Conservation (phyloP, 1,139 yeast genomes). For the Saccharomycopsis hybrid region DNA sequence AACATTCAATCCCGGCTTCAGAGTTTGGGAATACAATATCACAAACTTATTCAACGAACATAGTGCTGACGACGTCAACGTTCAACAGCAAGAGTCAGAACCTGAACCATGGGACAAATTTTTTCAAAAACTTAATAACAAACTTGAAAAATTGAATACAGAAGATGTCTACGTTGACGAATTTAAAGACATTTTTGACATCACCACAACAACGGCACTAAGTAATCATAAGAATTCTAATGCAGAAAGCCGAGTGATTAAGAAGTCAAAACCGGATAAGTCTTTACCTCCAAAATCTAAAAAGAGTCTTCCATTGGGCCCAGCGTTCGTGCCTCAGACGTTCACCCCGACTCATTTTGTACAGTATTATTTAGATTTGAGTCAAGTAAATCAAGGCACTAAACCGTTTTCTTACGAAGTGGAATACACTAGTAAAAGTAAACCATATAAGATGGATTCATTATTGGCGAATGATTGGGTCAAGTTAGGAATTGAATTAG, state of each 20-base stretch:
- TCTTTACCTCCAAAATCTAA: constrained; percentile 63
- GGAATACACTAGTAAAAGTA: constrained; percentile 64
- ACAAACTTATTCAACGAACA: constrained; percentile 47
- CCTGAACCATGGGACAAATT: constrained; percentile 48
- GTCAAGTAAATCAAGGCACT: constrained; percentile 39
- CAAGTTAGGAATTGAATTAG: constrained; percentile 49
- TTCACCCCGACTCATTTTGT: constrained; percentile 68
- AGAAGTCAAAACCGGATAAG: constrained; percentile 41
- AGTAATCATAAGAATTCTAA: too few relatives aligned
- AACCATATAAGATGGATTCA: constrained; percentile 44
- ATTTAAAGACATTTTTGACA: constrained; percentile 26
- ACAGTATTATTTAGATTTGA: constrained; percentile 65
- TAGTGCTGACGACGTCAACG: too few relatives aligned
- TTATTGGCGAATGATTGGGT: constrained; percentile 59
- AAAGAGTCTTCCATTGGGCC: constrained; percentile 49
- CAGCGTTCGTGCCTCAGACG: constrained; percentile 64
- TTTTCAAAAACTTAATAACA: constrained; percentile 40
- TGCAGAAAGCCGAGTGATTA: too few relatives aligned
- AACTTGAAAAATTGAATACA: constrained; percentile 23
- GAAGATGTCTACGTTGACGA: constrained; percentile 26
- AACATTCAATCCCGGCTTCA: constrained; percentile 73
- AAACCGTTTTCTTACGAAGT: constrained; percentile 50
- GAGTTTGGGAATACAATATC: constrained; percentile 82
- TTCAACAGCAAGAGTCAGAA: constrained; percentile 22
- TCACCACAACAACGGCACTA: constrained; percentile 4